Conservation (phyloP, 2,329 filamentous ascomycete species). For the Colletotrichum cereale region DNA sequence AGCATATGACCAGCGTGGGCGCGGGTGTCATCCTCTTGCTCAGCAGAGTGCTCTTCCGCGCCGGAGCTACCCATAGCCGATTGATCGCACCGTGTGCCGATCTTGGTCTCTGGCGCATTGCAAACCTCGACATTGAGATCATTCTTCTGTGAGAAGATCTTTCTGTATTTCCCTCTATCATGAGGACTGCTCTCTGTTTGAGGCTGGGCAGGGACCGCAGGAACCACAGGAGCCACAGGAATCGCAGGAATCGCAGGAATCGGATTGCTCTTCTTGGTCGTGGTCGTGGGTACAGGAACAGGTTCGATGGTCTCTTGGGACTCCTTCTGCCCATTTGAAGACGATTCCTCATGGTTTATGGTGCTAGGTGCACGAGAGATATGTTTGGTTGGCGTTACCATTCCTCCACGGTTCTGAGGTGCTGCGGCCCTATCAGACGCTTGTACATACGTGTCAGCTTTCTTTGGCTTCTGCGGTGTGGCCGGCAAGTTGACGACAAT, state of each 20-base stretch:
- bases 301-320: background rate
- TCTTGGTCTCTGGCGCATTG: background rate
- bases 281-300: background rate
- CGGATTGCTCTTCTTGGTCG: background rate
- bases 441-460: background rate
- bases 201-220: background rate
- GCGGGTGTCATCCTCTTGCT: background rate
- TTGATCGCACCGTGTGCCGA: background rate
- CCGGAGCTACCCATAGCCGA: background rate
- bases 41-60: background rate
- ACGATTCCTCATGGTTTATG: background rate
- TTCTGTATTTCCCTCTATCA: conserved; percentile 16
- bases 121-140: background rate
- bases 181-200: background rate
- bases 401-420: background rate
- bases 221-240: background rate
- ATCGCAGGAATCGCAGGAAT: background rate
- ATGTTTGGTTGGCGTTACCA: background rate
- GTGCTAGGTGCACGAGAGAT: background rate
- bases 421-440: too few species aligned
- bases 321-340: background rate
- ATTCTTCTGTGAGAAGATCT: conserved; percentile 3
- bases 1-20: background rate
- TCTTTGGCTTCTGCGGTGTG: conserved; percentile 18
- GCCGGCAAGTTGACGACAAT: conserved; percentile 32